phyloP scores from a whole-genome alignment of 305 asterid genomes.

The Fraxinus albicans region DNA sequence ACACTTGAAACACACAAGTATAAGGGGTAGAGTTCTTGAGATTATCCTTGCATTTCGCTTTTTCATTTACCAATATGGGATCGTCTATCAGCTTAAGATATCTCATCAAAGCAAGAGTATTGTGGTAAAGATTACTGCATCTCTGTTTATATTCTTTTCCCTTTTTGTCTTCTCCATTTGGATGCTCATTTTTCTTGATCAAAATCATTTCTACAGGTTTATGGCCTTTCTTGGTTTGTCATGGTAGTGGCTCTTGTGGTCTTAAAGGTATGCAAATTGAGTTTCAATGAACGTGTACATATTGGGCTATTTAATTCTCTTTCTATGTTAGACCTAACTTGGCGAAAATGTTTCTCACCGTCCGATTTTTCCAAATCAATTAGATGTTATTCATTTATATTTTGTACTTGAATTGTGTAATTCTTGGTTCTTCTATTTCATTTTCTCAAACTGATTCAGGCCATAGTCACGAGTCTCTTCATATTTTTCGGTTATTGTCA shows the following conservation, averaged over 20 bases:
- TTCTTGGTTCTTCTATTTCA: background rate
- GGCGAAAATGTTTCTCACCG: background rate
- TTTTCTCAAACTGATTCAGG: background rate
- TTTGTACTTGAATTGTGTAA: background rate
- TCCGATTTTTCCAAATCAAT: background rate
- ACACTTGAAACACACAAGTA: slow-evolving; percentile 70
- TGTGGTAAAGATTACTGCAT: slow-evolving; percentile 43
- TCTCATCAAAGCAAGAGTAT: slow-evolving; percentile 65
- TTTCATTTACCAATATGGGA: slow-evolving; percentile 90
- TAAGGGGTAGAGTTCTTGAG: slow-evolving; percentile 77
- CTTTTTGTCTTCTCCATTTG: slow-evolving; percentile 11
- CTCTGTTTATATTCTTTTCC: background rate
- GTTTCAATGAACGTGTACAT: background rate
- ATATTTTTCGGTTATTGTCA: background rate
- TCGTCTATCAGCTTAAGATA: slow-evolving; percentile 87
- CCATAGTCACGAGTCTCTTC: background rate
- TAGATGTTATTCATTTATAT: background rate
- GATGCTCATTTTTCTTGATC: slow-evolving; percentile 26
- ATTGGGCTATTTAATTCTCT: background rate
- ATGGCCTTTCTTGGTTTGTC: slow-evolving; percentile 96
- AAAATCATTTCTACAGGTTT: slow-evolving; percentile 53
- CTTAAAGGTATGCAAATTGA: slow-evolving; percentile 59
- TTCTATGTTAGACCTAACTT: background rate
- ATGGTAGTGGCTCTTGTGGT: slow-evolving; percentile 75
- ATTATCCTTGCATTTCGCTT: slow-evolving; percentile 76